A percentile compares a stretch with the other conserved stretches of the same genome.
phyloP scores from a whole-genome alignment of 1,284 basidiomycete genomes.

The Marasmius tenuissimus region DNA sequence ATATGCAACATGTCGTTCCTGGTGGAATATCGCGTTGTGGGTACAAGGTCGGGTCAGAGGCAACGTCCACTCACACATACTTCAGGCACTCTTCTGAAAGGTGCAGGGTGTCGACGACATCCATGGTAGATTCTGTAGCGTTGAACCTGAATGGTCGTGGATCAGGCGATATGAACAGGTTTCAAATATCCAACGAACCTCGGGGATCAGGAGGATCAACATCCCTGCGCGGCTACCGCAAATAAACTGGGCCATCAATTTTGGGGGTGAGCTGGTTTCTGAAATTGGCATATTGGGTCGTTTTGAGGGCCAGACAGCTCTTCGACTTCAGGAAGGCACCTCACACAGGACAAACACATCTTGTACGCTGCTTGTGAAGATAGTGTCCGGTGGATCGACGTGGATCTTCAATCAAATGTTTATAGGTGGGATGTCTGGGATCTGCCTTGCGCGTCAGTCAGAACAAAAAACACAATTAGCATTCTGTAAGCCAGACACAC shows the following conservation, averaged over 20 bases:
- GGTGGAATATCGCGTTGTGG: background rate
- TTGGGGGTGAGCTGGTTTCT: conserved; percentile 51
- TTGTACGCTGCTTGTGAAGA: too few relatives aligned
- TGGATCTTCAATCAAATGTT: too few relatives aligned
- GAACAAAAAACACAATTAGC: too few relatives aligned
- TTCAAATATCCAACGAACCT: conserved; percentile 38
- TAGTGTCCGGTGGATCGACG: too few relatives aligned
- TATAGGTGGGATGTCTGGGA: too few relatives aligned
- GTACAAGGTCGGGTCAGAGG: conserved; percentile 15
- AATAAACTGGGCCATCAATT: conserved; percentile 73
- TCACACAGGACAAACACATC: too few relatives aligned
- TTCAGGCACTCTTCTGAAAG: conserved; percentile 43
- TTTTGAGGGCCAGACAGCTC: conserved; percentile 51
- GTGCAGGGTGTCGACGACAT: conserved; percentile 29
- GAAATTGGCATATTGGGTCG: conserved; percentile 64
- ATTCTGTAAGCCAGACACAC: too few relatives aligned
- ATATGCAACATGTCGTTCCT: conserved; percentile 61
- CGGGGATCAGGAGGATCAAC: conserved; percentile 55
- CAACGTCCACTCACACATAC: conserved; percentile 31
- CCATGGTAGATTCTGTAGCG: conserved; percentile 18
- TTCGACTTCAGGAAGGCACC: too few relatives aligned
- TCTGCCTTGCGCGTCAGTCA: too few relatives aligned
- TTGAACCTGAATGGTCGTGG: conserved; percentile 23
- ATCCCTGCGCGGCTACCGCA: conserved; percentile 64
- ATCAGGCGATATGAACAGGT: background rate